Percentiles rank a stretch among this genome's conserved stretches.
Conservation (phyloP, 805 yeast genomes). For the Barnettozyma siamensis region DNA sequence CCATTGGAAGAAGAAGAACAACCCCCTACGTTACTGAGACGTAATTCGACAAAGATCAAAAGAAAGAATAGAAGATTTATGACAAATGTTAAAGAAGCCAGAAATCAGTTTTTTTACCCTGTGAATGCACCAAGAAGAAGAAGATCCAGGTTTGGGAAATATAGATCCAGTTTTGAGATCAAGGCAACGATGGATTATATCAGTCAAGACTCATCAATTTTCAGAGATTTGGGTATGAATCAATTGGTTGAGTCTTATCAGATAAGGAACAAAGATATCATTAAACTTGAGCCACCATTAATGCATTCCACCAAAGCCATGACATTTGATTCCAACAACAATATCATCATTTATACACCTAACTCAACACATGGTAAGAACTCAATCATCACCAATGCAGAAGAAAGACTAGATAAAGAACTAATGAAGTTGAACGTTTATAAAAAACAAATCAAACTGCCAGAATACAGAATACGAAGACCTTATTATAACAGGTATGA, state of each 20-base stretch:
- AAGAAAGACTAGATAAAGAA: constrained; percentile 18
- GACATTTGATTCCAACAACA: constrained; percentile 24
- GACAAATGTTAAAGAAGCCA: constrained; percentile 18
- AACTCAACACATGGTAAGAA: constrained; percentile 15
- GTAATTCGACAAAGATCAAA: constrained; percentile 10
- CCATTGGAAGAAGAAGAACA: constrained; percentile 6
- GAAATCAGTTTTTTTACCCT: constrained; percentile 19
- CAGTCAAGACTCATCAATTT: constrained; percentile 18
- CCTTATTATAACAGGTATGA: constrained; percentile 14
- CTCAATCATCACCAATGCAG: constrained; percentile 21
- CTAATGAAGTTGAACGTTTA: constrained; percentile 16
- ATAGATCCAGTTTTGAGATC: constrained; percentile 19
- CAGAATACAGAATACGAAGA: constrained; percentile 12
- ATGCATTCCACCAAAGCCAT: constrained; percentile 13
- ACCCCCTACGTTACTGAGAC: constrained; percentile 6
- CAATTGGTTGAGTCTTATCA: constrained; percentile 14
- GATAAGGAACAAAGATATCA: constrained; percentile 8
- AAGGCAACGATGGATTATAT: constrained; percentile 21
- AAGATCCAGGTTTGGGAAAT: constrained; percentile 21
- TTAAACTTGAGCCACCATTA: constrained; percentile 14
- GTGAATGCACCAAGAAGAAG: constrained; percentile 21
- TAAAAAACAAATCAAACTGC: not conserved
- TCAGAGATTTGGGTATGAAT: constrained; percentile 19
- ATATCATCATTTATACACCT: constrained; percentile 22
- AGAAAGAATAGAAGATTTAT: constrained; percentile 17